Evolutionary conservation across 768 basidiomycete species (phyloP).

Genomic region (Pholiota conissans): DNA sequence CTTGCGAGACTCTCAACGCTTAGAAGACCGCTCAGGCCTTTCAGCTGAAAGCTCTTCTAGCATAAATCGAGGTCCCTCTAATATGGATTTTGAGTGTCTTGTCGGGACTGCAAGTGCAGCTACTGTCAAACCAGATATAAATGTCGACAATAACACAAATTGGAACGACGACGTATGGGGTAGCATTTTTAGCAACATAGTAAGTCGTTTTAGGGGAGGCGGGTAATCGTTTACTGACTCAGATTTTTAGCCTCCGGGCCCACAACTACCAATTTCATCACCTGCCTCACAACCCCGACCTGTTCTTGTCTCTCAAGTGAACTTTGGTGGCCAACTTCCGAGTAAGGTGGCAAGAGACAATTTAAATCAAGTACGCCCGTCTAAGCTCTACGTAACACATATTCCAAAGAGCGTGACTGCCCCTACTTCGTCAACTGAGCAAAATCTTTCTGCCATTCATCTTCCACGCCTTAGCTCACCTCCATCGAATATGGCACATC

Average conservation of each 20-base stretch:
- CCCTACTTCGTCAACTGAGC: not conserved
- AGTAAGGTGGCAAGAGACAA: conserved; percentile 13
- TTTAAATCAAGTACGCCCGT: conserved; percentile 36
- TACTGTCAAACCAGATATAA: conserved; percentile 46
- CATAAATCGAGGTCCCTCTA: conserved; percentile 27
- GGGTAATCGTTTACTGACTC: not conserved
- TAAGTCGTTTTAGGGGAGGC: conserved; percentile 10
- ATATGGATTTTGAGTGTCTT: conserved; percentile 80
- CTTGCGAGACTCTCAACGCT: conserved; percentile 86
- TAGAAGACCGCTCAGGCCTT: conserved; percentile 74
- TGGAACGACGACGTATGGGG: conserved; percentile 92
- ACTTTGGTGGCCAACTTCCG: conserved; percentile 22
- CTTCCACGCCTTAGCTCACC: not conserved
- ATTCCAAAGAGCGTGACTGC: conserved; percentile 21
- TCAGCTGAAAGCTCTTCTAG: conserved; percentile 50
- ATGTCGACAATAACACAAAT: conserved; percentile 34
- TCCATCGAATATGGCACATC: not conserved
- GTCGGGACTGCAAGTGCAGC: conserved; percentile 59
- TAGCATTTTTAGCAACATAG: conserved; percentile 57
- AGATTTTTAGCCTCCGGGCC: conserved; percentile 12
- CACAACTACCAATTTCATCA: conserved; percentile 21
- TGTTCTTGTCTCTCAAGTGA: not conserved
- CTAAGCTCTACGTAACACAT: conserved; percentile 40
- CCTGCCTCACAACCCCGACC: conserved; percentile 8
- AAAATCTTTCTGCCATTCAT: not conserved